Conservation (phyloP, 2,329 filamentous ascomycete species). For the Cryphonectria naterciae region DNA sequence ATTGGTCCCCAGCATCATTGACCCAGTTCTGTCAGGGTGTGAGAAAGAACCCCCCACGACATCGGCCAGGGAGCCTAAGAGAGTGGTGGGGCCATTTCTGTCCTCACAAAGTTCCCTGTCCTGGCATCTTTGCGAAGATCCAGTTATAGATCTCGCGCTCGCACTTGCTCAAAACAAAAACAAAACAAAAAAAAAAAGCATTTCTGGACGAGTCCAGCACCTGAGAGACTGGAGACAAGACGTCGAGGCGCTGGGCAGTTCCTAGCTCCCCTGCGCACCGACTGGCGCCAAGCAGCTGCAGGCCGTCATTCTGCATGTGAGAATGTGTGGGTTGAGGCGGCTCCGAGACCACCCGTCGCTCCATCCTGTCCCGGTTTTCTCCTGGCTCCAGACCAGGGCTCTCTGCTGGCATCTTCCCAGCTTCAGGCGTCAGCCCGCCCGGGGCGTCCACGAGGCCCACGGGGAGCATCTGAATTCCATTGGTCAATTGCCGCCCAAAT, state of each 20-base stretch:
- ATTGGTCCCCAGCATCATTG: background rate
- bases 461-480: background rate
- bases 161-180: background rate
- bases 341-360: constrained; percentile 14
- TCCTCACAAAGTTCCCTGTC: background rate
- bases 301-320: background rate
- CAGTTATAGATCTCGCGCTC: background rate
- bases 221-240: background rate
- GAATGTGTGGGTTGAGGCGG: background rate
- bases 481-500: constrained; percentile 10
- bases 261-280: background rate
- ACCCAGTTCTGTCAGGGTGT: background rate
- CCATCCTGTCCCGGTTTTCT: background rate
- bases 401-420: constrained; percentile 16
- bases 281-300: background rate
- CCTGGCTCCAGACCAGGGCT: background rate
- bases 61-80: background rate
- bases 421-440: background rate
- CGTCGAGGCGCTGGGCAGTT: background rate
- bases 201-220: background rate
- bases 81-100: background rate
- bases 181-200: background rate
- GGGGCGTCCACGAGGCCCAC: background rate
- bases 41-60: background rate
- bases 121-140: background rate